phyloP scores from a whole-genome alignment of 441 rosid genomes.

The Adansonia madagascariensis region DNA sequence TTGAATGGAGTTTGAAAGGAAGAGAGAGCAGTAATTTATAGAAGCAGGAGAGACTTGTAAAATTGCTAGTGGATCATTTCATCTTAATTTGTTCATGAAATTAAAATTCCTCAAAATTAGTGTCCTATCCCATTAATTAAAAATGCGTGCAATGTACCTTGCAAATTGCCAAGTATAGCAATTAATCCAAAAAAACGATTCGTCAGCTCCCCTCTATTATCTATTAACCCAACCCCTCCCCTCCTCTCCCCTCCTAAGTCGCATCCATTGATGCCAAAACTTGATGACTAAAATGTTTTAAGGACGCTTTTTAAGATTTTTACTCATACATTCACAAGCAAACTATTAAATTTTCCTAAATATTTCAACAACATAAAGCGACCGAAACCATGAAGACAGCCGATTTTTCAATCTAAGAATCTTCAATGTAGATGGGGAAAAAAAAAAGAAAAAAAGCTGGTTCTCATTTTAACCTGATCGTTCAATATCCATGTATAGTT shows the following conservation, averaged over 20 bases:
- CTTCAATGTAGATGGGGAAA: slow-evolving; percentile 4
- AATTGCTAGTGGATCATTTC: background rate
- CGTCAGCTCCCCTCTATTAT: background rate
- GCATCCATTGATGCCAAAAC: no score
- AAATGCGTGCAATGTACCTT: slow-evolving; percentile 17
- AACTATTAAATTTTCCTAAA: no score
- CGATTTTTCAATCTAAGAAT: background rate
- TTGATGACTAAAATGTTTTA: no score
- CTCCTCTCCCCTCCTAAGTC: no score
- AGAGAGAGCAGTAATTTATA: slow-evolving; percentile 3
- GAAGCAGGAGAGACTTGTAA: background rate
- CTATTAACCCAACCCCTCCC: no score
- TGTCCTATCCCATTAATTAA: background rate
- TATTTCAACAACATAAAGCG: background rate
- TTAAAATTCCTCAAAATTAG: background rate
- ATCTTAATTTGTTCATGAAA: background rate
- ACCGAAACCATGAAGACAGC: background rate
- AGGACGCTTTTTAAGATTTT: no score
- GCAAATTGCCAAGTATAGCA: background rate
- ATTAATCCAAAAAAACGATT: background rate
- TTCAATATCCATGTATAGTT: background rate
- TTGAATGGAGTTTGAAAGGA: background rate
- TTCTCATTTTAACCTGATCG: background rate
- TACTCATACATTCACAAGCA: no score
- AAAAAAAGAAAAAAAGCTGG: background rate